These are phyloP conservation scores for Candida sanyiensis DNA, from an alignment of 805 yeast genomes.

Conservation along the genomic window DNA sequence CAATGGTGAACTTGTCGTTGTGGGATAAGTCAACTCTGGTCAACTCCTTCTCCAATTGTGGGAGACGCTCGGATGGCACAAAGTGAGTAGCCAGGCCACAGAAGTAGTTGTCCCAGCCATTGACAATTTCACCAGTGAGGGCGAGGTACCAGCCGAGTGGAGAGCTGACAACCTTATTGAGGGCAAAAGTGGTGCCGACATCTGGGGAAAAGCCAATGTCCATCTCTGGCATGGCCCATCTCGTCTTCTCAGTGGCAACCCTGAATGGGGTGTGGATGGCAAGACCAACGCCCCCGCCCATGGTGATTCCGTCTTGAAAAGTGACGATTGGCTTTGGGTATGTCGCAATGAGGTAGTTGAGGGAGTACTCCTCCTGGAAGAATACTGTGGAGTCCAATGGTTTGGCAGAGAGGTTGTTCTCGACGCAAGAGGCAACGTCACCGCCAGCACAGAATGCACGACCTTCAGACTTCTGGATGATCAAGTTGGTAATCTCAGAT, in stretches of 20 bases:
- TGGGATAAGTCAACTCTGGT: conserved; percentile 30
- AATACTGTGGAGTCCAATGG: conserved; percentile 50
- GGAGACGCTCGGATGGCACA: conserved; percentile 60
- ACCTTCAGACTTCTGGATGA: conserved; percentile 60
- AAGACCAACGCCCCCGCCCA: conserved; percentile 98
- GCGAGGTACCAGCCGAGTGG: conserved; percentile 82
- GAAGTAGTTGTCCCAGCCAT: conserved; percentile 75
- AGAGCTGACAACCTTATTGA: conserved; percentile 70
- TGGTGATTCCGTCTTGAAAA: conserved; percentile 83
- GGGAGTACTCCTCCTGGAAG: conserved; percentile 74
- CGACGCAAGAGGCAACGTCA: conserved; percentile 80
- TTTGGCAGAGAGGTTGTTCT: conserved; percentile 43
- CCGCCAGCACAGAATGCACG: conserved; percentile 91
- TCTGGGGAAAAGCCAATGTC: conserved; percentile 95
- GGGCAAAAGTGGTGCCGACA: conserved; percentile 88
- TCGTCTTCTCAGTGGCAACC: conserved; percentile 85
- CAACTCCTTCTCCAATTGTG: conserved; percentile 58
- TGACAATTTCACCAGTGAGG: conserved; percentile 73
- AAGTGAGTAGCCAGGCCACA: conserved; percentile 90
- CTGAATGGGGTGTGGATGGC: conserved; percentile 89
- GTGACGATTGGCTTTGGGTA: conserved; percentile 84
- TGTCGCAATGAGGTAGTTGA: conserved; percentile 76
- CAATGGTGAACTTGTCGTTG: conserved; percentile 34
- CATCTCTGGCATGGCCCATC: conserved; percentile 97
- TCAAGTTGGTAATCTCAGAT: conserved; percentile 54